Percentiles rank a stretch among this genome's conserved stretches.
Evolutionary conservation across 352 stramenopile species (phyloP).

Genomic region (Phytophthora kernoviae): DNA sequence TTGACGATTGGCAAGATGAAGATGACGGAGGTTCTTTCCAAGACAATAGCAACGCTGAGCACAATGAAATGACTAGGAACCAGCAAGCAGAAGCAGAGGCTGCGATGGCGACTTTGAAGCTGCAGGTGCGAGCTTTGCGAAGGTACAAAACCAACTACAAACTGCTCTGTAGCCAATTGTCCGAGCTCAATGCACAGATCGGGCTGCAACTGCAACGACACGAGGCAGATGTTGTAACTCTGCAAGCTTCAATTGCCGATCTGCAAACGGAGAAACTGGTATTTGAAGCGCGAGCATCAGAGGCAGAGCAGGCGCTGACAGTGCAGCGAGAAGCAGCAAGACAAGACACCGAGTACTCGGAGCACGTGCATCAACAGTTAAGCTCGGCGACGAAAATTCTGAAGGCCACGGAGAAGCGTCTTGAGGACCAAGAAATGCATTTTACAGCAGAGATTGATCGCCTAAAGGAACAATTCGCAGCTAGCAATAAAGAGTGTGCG

Average conservation of each 20-base stretch:
- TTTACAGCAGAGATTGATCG: slow-evolving; percentile 27
- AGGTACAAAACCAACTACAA: slow-evolving; percentile 86
- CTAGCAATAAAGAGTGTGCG: slow-evolving; percentile 4
- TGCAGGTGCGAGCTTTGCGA: slow-evolving; percentile 56
- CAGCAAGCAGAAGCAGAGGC: slow-evolving; percentile 18
- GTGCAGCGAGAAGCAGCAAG: slow-evolving; percentile 18
- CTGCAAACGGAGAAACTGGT: slow-evolving; percentile 46
- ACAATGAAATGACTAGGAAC: neutral
- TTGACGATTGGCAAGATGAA: slow-evolving; percentile 1
- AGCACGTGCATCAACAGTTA: slow-evolving; percentile 65
- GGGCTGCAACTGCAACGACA: slow-evolving; percentile 71
- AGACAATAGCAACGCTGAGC: neutral
- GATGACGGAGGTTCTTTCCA: slow-evolving; percentile 1
- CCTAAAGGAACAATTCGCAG: slow-evolving; percentile 18
- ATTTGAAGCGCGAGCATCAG: slow-evolving; percentile 27
- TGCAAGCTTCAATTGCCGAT: slow-evolving; percentile 44
- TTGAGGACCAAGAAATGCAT: slow-evolving; percentile 43
- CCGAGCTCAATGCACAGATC: slow-evolving; percentile 73
- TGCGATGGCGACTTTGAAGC: slow-evolving; percentile 32
- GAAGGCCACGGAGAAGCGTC: slow-evolving; percentile 54
- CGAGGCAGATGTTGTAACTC: slow-evolving; percentile 59
- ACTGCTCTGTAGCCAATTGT: slow-evolving; percentile 67
- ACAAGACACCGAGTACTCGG: slow-evolving; percentile 63
- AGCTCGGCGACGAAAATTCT: slow-evolving; percentile 62
- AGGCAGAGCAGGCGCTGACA: slow-evolving; percentile 24